Evolutionary conservation across 495 filamentous ascomycete genomes (phyloP).

Genomic region (Aspergillus nanangensis): DNA sequence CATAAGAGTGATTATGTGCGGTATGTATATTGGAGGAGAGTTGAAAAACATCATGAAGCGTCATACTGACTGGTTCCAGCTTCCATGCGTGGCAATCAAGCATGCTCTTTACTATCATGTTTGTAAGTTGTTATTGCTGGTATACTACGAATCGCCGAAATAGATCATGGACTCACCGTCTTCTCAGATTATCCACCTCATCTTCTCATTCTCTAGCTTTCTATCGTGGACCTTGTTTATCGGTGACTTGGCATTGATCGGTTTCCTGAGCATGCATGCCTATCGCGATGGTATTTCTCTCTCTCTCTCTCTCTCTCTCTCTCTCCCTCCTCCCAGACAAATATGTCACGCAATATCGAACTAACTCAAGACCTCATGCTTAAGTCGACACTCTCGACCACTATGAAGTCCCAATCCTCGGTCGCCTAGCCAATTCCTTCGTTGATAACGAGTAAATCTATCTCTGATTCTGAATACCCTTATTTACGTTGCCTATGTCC

Average conservation of each 20-base stretch:
- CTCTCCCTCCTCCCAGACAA: too few relatives aligned
- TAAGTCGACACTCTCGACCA: slow-evolving; percentile 88
- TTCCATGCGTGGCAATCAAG: slow-evolving; percentile 96
- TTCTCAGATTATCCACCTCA: slow-evolving; percentile 63
- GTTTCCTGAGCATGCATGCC: slow-evolving; percentile 69
- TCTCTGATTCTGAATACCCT: slow-evolving; percentile 72
- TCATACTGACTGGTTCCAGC: slow-evolving; percentile 37
- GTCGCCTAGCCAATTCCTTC: slow-evolving; percentile 74
- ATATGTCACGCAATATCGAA: too few relatives aligned
- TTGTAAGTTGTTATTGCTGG: slow-evolving; percentile 49
- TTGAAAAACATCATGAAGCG: neutral
- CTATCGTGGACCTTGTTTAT: slow-evolving; percentile 80
- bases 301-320: too few relatives aligned
- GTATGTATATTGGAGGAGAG: slow-evolving; percentile 54
- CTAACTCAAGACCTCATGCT: too few relatives aligned
- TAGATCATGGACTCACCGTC: slow-evolving; percentile 10
- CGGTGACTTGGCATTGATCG: slow-evolving; percentile 71
- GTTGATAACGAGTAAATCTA: slow-evolving; percentile 79
- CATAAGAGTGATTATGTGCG: slow-evolving; percentile 95
- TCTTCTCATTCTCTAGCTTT: slow-evolving; percentile 79
- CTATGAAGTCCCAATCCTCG: slow-evolving; percentile 85
- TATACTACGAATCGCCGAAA: neutral
- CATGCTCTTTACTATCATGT: slow-evolving; percentile 79
- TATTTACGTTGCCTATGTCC: neutral
- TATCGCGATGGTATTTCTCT: slow-evolving; percentile 85